Percentiles rank a stretch among this genome's conserved stretches.
These are phyloP conservation scores for Lantana camara DNA, from an alignment of 257 asterid species.

Conservation along the genomic window DNA sequence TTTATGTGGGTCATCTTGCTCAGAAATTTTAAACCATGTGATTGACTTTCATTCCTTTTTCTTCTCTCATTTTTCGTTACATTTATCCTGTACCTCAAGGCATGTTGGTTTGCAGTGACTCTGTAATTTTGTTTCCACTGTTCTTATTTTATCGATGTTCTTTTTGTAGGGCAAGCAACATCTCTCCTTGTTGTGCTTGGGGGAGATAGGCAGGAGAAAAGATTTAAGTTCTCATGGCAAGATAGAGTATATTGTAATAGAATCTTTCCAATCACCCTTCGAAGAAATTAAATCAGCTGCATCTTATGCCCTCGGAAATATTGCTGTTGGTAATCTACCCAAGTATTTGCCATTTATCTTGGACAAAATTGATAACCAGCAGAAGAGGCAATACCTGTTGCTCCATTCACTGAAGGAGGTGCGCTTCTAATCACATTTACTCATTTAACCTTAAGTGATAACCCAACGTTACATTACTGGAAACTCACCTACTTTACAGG, in stretches of 20 bases:
- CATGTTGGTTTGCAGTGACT: background rate
- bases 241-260: constrained; percentile 85
- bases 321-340: constrained; percentile 95
- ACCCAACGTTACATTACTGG: constrained; percentile 1
- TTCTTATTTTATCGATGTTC: constrained; percentile 16
- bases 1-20: constrained; percentile 1
- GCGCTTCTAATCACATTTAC: constrained; percentile 15
- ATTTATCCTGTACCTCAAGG: no score
- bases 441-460: constrained; percentile 17
- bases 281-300: constrained; percentile 99
- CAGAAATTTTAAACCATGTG: background rate
- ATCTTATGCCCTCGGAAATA: constrained; percentile 97
- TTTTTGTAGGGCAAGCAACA: constrained; percentile 82
- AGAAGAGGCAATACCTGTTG: constrained; percentile 94
- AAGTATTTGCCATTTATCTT: constrained; percentile 92
- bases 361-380: constrained; percentile 98
- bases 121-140: constrained; percentile 10
- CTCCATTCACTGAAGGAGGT: constrained; percentile 99
- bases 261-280: constrained; percentile 94
- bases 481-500: constrained; percentile 52
- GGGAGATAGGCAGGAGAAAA: constrained; percentile 98
- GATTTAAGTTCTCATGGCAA: constrained; percentile 88
- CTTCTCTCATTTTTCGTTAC: no score
- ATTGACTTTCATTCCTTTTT: constrained; percentile 8
- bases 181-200: constrained; percentile 91